These are phyloP conservation scores for Diplodia corticola DNA, from an alignment of 2,329 filamentous ascomycete genomes.

Conservation along the genomic window DNA sequence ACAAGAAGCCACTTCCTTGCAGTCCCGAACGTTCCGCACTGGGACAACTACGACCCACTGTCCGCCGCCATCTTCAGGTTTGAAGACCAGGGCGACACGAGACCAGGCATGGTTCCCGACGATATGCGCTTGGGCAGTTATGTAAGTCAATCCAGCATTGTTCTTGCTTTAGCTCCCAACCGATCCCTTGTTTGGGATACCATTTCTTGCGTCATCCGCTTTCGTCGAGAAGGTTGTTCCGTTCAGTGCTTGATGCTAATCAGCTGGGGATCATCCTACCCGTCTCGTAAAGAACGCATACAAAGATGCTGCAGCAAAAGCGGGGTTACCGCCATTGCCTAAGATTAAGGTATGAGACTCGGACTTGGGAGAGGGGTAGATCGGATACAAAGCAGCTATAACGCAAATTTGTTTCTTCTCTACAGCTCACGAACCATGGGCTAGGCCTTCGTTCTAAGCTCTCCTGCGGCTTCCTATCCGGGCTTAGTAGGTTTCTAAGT, in stretches of 20 bases:
- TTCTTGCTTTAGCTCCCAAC: neutral
- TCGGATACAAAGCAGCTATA: neutral
- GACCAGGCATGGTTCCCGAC: slow-evolving; percentile 5
- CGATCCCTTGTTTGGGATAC: no score
- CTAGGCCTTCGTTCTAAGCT: no score
- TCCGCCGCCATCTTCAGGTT: neutral
- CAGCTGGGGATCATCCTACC: neutral
- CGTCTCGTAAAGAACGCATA: neutral
- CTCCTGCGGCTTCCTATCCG: no score
- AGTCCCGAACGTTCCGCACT: neutral
- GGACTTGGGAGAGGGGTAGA: neutral
- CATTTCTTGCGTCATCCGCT: no score
- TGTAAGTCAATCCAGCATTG: neutral
- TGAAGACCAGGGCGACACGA: neutral
- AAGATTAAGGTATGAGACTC: neutral
- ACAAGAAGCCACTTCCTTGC: neutral
- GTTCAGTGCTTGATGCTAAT: neutral
- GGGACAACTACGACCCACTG: neutral
- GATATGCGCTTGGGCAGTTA: slow-evolving; percentile 16
- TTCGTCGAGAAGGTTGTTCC: neutral
- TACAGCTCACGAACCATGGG: no score
- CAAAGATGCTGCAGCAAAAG: neutral
- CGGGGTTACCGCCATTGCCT: neutral
- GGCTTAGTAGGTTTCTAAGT: no score
- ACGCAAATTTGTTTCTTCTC: neutral